A percentile compares a stretch with the other conserved stretches of the same genome.
These are phyloP conservation scores for Cladosporium sp. DNA, from an alignment of 2,329 filamentous ascomycete genomes.

Conservation along the genomic window DNA sequence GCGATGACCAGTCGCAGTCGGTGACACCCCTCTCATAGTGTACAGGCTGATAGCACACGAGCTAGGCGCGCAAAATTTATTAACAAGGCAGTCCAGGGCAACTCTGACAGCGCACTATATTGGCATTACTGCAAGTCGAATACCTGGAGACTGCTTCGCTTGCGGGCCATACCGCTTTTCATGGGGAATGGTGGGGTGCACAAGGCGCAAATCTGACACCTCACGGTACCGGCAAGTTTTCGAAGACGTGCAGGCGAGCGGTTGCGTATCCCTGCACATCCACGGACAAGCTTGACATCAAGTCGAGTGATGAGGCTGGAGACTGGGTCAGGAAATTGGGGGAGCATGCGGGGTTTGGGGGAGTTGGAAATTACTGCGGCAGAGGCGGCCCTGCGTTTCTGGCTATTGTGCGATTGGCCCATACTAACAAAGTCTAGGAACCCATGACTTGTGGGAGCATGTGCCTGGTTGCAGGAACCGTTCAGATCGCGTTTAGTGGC, in stretches of 20 bases:
- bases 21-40: constrained; percentile 12
- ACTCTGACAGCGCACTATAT: constrained; percentile 19
- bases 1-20: constrained; percentile 12
- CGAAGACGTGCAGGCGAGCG: constrained; percentile 16
- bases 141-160: constrained; percentile 19
- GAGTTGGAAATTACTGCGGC: constrained; percentile 15
- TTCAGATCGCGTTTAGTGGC: constrained; percentile 11
- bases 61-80: constrained; percentile 18
- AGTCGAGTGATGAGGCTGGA: constrained; percentile 19
- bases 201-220: constrained; percentile 14
- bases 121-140: constrained; percentile 19
- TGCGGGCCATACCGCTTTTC: constrained; percentile 9
- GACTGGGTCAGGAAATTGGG: constrained; percentile 6
- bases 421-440: constrained; percentile 6
- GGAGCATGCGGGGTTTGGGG: constrained; percentile 17
- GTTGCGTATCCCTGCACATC: constrained; percentile 19
- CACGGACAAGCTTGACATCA: neutral
- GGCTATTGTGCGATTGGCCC: constrained; percentile 15
- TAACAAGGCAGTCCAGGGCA: constrained; percentile 14
- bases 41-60: constrained; percentile 20
- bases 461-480: constrained; percentile 22
- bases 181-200: neutral
- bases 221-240: constrained; percentile 7
- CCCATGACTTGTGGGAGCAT: constrained; percentile 19
- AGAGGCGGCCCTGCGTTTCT: constrained; percentile 17